Evolutionary conservation across 805 yeast genomes (phyloP).

Genomic region (Saturnispora zaruensis): DNA sequence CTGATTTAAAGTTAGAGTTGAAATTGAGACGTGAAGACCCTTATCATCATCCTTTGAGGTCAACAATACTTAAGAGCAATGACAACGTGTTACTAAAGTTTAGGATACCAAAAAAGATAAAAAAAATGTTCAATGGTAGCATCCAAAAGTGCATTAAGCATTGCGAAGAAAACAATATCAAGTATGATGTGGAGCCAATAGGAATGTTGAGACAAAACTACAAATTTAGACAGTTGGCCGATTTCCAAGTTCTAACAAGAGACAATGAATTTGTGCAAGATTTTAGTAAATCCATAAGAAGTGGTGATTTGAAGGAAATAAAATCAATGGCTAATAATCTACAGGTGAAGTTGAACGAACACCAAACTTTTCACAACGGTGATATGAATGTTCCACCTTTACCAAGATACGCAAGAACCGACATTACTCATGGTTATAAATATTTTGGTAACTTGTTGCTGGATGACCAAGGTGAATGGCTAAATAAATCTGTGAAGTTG

Average conservation of each 20-base stretch:
- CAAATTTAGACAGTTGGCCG: constrained; percentile 78
- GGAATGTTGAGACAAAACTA: constrained; percentile 62
- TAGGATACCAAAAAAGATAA: constrained; percentile 46
- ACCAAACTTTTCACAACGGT: constrained; percentile 17
- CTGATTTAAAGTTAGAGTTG: constrained; percentile 24
- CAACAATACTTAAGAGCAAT: constrained; percentile 36
- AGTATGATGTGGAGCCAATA: constrained; percentile 45
- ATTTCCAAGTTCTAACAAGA: constrained; percentile 67
- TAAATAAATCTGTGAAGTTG: constrained; percentile 39
- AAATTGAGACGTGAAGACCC: constrained; percentile 28
- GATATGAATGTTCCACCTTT: constrained; percentile 74
- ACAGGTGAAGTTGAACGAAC: constrained; percentile 11
- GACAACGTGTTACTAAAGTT: constrained; percentile 55
- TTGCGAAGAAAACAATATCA: constrained; percentile 26
- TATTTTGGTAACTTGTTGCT: constrained; percentile 65
- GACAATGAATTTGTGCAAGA: constrained; percentile 42
- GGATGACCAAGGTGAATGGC: constrained; percentile 46
- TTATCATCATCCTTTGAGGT: constrained; percentile 53
- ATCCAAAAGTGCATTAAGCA: constrained; percentile 35
- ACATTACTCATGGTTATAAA: constrained; percentile 69
- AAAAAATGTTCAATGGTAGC: constrained; percentile 35
- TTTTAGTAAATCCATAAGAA: constrained; percentile 33
- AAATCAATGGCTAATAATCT: constrained; percentile 30
- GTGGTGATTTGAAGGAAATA: constrained; percentile 36
- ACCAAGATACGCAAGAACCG: constrained; percentile 67